Percentiles rank a stretch among this genome's conserved stretches.
These are phyloP conservation scores for Forsythia suspensa DNA, from an alignment of 257 asterid genomes.

Conservation along the genomic window DNA sequence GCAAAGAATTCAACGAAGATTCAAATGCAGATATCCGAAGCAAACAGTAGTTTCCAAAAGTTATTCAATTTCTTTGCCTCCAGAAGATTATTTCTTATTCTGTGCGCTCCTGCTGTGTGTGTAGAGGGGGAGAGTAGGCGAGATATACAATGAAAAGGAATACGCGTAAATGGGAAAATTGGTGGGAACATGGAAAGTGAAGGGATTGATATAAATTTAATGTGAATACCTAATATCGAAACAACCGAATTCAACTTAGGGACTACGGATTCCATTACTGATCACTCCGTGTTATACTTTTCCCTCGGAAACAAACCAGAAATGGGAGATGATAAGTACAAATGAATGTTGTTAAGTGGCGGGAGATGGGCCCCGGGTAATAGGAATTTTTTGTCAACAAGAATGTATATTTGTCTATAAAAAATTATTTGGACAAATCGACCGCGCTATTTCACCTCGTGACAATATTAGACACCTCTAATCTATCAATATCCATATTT, in stretches of 20 bases:
- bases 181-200: too few species aligned
- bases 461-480: too few species aligned
- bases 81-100: not conserved
- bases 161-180: not conserved
- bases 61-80: conserved; percentile 34
- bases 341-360: too few species aligned
- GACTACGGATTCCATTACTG: not conserved
- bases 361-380: too few species aligned
- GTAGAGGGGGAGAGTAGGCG: not conserved
- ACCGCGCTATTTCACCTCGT: too few species aligned
- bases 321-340: too few species aligned
- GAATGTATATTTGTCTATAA: too few species aligned
- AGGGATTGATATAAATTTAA: too few species aligned
- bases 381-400: too few species aligned
- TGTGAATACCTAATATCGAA: too few species aligned
- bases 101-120: not conserved
- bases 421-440: too few species aligned
- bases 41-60: conserved; percentile 26
- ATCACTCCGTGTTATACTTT: not conserved
- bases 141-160: not conserved
- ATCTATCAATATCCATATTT: too few species aligned
- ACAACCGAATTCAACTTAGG: not conserved
- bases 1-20: conserved; percentile 31
- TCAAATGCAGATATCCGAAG: conserved; percentile 22
- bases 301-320: not conserved